A percentile compares a stretch with the other conserved stretches of the same genome.
These are phyloP conservation scores for Podila epicladia DNA, from an alignment of 192 early-diverging fungal genomes.

Conservation along the genomic window DNA sequence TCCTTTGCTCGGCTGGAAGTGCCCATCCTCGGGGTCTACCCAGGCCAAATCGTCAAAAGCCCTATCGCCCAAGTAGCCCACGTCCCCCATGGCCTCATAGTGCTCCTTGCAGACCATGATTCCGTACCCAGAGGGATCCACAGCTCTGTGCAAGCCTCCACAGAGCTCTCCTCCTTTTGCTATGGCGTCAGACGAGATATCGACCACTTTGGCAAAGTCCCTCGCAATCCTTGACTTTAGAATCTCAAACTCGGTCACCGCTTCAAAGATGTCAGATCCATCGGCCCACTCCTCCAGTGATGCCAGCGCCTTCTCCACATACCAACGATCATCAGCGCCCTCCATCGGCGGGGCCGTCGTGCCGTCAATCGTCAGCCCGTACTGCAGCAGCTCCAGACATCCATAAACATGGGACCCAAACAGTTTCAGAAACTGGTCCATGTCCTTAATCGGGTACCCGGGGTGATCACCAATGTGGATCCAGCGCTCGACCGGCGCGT, in stretches of 20 bases:
- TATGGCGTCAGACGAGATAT: background rate
- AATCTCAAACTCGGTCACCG: background rate
- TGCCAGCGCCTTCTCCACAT: background rate
- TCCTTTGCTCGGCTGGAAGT: background rate
- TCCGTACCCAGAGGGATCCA: background rate
- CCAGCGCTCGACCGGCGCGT: background rate
- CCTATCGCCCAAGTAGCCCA: background rate
- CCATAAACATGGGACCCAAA: background rate
- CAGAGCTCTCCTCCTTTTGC: background rate
- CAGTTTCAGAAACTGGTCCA: background rate
- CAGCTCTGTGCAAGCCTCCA: background rate
- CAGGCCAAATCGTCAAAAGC: background rate
- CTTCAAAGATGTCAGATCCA: background rate
- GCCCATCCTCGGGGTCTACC: background rate
- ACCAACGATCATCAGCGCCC: background rate
- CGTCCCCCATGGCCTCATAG: background rate
- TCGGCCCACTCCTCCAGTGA: background rate
- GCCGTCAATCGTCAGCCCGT: background rate
- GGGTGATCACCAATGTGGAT: background rate
- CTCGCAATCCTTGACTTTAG: background rate
- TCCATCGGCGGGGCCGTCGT: background rate
- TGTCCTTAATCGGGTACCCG: background rate
- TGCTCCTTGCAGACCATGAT: slow-evolving; percentile 2
- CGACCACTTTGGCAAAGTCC: background rate
- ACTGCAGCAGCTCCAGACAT: background rate